Evolutionary conservation across 2,329 filamentous ascomycete species (phyloP), one percentile per base, ranked within the genome.

Genomic region (Fusarium citri): DNA sequence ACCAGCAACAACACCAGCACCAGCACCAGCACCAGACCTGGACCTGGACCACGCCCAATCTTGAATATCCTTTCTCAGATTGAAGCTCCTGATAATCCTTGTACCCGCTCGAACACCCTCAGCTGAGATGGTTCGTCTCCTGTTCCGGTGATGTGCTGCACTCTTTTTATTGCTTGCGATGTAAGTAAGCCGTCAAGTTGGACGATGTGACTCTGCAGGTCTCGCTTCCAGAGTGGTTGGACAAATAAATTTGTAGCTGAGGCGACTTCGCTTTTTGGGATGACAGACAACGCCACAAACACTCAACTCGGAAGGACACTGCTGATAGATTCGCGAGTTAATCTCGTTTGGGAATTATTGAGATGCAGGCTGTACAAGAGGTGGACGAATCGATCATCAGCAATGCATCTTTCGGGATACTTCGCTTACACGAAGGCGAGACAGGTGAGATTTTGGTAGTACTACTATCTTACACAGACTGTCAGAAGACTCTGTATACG

Each of bases 261-360:
- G 42, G 30, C 40, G 69, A 66, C 34, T 50, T 68, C 41, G 49
- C 25, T 45, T 60, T 60, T 63, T 58, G 45, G 55, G 53, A 56
- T 57, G 54, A 34, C 20, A 62, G 48, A 26, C 31, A 48, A 40
- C 50, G 48, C 60, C 67, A 71, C 56, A 31, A 30, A 37, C 41
- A 22, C 64, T 54, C 31, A 60, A 63, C 55, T 53, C 42, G 47
- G 64, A 42, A 66, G 59, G 55, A 60, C 18, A 66, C 45, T 54
- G 51, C 49, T 59, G 56, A 31, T 56, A 25, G n/a, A 31, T 47
- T 53, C 45, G 55, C 25, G 50, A 46, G 50, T 59, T 64, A 68
- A 69, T 72, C 71, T 75, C 57, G 28, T 75, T 72, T 66, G 45
- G 63, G 71, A 67, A 41, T 55, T 54, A 48, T 50, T 58, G 41